A percentile compares a stretch with the other conserved stretches of the same genome.
phyloP scores from a whole-genome alignment of 805 yeast species.

The Kodamaea kaohsiungensis region DNA sequence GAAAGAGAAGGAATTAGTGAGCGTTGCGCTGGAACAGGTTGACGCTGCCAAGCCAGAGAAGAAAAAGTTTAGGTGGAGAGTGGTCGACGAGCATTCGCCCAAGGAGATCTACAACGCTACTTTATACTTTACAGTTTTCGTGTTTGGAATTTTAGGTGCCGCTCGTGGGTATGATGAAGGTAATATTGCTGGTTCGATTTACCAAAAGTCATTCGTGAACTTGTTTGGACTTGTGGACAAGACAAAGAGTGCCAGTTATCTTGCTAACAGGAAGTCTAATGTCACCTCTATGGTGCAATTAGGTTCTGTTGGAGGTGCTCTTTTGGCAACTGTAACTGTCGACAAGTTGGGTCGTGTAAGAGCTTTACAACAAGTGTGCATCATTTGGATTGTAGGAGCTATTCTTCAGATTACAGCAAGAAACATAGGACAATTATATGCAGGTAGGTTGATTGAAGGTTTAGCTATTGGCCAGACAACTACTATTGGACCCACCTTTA shows the following conservation, averaged over 20 bases:
- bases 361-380: constrained; percentile 44
- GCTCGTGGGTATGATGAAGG: constrained; percentile 25
- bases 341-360: constrained; percentile 55
- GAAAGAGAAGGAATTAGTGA: constrained; percentile 1
- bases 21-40: neutral
- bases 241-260: constrained; percentile 17
- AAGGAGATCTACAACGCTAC: constrained; percentile 43
- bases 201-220: constrained; percentile 19
- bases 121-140: constrained; percentile 44
- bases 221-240: constrained; percentile 21
- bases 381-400: constrained; percentile 27
- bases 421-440: constrained; percentile 51
- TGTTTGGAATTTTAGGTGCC: constrained; percentile 47
- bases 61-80: constrained; percentile 12
- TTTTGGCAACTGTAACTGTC: constrained; percentile 48
- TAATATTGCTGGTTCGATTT: constrained; percentile 21
- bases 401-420: constrained; percentile 50
- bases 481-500: constrained; percentile 55
- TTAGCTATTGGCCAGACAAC: constrained; percentile 58
- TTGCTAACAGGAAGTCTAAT: constrained; percentile 51
- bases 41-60: constrained; percentile 5
- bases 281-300: constrained; percentile 61
- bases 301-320: constrained; percentile 55
- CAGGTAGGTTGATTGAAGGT: constrained; percentile 58
- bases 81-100: constrained; percentile 19